Evolutionary conservation across 805 yeast genomes (phyloP), one percentile per base, ranked within the genome.

Genomic region (Zygotorulaspora chibaensis): DNA sequence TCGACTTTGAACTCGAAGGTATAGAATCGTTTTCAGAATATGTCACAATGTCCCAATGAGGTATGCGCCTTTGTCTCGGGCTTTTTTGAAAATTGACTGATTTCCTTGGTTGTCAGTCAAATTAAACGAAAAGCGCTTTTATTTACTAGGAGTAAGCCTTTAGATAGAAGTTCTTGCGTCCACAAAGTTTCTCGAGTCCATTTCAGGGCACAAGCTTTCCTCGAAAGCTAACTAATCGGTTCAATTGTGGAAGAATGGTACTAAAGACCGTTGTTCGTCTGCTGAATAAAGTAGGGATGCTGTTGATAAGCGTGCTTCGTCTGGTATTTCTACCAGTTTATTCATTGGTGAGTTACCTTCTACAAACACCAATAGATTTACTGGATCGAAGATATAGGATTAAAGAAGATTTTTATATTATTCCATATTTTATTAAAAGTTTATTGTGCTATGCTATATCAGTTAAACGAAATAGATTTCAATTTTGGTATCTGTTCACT

Each of bases 401-500:
- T 9, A 51, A 47, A 3, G 84, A 82, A 34, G 95, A 85, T 62
- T 54, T 77, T 36, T 64, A 73, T 40, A 65, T 83, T 25, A 67
- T 71, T 9, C 76, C 76, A 13, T 72, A 69, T 38, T 72, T 74
- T 26, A 46, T 75, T 11, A 57, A 64, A 27, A 60, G 64, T 27
- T 74, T 74, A 3, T 46, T 71, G 10, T 72, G 72, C 2, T 81
- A 73, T 53, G 62, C 57, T 26, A 41, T 55, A 43, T 43, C 55
- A 8, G 57, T 61, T 8, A 54, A 47, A 31, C 59, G 53, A 20
- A 61, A 58, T 23, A 61, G 53, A 37, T 61, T 82, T 42, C 81
- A 82, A 55, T 75, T 76, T 56, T 88, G 93, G 89, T 83, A 86
- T 61, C 53, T 67, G 13, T 79, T 88, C 54, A 95, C 84, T 54